These are phyloP conservation scores for Ganoderma leucocontextum DNA, from an alignment of 1,284 basidiomycete species.

Conservation along the genomic window DNA sequence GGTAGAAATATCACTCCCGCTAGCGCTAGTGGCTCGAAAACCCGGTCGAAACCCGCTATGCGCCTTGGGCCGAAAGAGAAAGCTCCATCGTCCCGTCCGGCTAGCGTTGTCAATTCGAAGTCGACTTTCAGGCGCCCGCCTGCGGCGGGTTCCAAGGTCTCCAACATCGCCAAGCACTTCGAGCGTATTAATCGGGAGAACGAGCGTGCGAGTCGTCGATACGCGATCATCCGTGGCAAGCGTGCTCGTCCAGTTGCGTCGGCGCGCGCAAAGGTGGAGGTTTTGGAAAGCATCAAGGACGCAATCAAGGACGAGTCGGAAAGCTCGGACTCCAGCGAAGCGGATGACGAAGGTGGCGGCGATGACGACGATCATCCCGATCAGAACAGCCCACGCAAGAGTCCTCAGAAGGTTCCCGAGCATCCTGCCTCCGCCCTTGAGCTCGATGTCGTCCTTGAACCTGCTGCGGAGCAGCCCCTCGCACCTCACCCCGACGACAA, in stretches of 20 bases:
- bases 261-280: slow-evolving; percentile 89
- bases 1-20: slow-evolving; percentile 25
- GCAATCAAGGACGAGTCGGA: slow-evolving; percentile 91
- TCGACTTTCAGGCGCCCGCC: slow-evolving; percentile 61
- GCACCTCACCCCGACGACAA: not conserved
- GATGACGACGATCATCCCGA: slow-evolving; percentile 57
- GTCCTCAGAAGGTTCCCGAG: slow-evolving; percentile 19
- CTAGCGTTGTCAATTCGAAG: slow-evolving; percentile 52
- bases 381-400: slow-evolving; percentile 23
- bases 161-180: slow-evolving; percentile 80
- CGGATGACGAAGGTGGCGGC: slow-evolving; percentile 88
- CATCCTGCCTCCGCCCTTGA: slow-evolving; percentile 9
- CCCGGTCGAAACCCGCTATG: slow-evolving; percentile 52
- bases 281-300: slow-evolving; percentile 92
- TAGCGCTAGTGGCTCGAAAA: slow-evolving; percentile 38
- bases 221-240: slow-evolving; percentile 84
- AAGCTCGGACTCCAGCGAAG: slow-evolving; percentile 82
- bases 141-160: slow-evolving; percentile 68
- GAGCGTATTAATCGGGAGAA: slow-evolving; percentile 75
- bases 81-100: slow-evolving; percentile 50
- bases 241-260: slow-evolving; percentile 93
- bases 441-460: slow-evolving; percentile 40
- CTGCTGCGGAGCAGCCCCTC: slow-evolving; percentile 2
- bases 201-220: slow-evolving; percentile 73
- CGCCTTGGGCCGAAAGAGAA: slow-evolving; percentile 56